Evolutionary conservation across 805 yeast genomes (phyloP).

Genomic region (Cyberlindnera mississippiensis): DNA sequence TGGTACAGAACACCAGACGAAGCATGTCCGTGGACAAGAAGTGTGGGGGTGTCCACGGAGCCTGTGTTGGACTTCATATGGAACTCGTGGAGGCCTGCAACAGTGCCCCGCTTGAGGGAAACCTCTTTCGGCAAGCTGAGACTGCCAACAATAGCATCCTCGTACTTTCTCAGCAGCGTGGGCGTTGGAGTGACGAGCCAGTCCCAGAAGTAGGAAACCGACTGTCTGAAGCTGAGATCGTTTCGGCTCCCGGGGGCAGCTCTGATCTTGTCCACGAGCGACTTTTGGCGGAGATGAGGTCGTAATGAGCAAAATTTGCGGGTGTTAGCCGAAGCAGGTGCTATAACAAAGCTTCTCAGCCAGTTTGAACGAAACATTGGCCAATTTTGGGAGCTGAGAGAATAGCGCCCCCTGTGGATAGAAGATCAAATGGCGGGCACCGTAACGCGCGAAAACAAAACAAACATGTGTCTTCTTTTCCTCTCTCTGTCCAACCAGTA

Average conservation of each 20-base stretch:
- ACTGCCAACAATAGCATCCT: conserved; percentile 16
- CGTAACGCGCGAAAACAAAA: no score
- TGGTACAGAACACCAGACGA: conserved; percentile 84
- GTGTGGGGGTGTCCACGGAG: conserved; percentile 31
- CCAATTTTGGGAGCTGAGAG: no score
- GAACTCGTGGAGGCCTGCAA: conserved; percentile 22
- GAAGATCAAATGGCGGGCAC: no score
- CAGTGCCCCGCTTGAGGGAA: conserved; percentile 2
- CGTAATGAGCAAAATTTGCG: background rate
- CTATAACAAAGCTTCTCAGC: background rate
- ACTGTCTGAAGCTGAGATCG: conserved; percentile 13
- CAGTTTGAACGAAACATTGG: no score
- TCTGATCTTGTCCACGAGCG: conserved; percentile 16
- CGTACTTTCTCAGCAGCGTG: conserved; percentile 16
- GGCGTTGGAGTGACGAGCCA: conserved; percentile 19
- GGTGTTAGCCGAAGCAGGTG: background rate
- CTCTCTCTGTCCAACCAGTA: no score
- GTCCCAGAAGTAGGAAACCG: conserved; percentile 14
- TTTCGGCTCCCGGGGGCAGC: conserved; percentile 13
- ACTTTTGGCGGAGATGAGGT: conserved; percentile 5
- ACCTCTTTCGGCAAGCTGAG: conserved; percentile 14
- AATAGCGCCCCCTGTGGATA: no score
- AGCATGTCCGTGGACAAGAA: conserved; percentile 89
- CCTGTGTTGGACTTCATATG: conserved; percentile 25
- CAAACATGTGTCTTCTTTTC: no score